Evolutionary conservation across 768 basidiomycete species (phyloP).

Genomic region (Russula dissimulans): DNA sequence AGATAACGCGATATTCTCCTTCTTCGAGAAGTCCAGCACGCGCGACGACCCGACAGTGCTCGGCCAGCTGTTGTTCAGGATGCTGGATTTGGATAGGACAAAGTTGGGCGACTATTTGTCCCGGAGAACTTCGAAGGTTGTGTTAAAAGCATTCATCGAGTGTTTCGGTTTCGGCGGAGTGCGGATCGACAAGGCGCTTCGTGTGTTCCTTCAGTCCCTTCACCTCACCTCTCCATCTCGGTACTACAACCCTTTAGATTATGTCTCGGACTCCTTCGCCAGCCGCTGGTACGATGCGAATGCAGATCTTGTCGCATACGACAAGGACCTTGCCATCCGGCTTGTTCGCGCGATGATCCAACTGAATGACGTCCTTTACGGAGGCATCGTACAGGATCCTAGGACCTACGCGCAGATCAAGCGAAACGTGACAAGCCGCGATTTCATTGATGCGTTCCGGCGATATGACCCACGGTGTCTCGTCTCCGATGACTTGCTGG

Average conservation of each 20-base stretch:
- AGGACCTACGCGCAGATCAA: constrained; percentile 45
- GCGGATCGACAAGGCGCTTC: constrained; percentile 80
- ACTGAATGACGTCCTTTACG: constrained; percentile 83
- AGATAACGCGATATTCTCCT: constrained; percentile 62
- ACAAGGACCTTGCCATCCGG: constrained; percentile 68
- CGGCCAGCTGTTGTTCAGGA: constrained; percentile 73
- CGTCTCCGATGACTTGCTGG: constrained; percentile 67
- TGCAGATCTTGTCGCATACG: constrained; percentile 62
- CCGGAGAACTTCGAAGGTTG: constrained; percentile 58
- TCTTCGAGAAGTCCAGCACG: constrained; percentile 52
- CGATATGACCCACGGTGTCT: constrained; percentile 61
- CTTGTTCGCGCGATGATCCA: constrained; percentile 78
- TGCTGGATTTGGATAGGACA: constrained; percentile 71
- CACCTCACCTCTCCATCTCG: constrained; percentile 44
- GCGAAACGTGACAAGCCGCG: constrained; percentile 57
- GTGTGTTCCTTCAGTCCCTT: constrained; percentile 80
- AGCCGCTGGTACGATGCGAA: constrained; percentile 90
- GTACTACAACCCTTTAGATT: constrained; percentile 43
- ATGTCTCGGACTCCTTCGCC: constrained; percentile 77
- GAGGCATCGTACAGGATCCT: constrained; percentile 52
- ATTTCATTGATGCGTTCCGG: constrained; percentile 80
- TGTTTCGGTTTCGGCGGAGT: constrained; percentile 78
- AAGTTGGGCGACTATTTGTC: constrained; percentile 81
- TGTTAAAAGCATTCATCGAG: constrained; percentile 79
- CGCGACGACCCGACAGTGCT: constrained; percentile 66